These are phyloP conservation scores for Mediolabrus comicus DNA, from an alignment of 108 stramenopile genomes.

Conservation along the genomic window DNA sequence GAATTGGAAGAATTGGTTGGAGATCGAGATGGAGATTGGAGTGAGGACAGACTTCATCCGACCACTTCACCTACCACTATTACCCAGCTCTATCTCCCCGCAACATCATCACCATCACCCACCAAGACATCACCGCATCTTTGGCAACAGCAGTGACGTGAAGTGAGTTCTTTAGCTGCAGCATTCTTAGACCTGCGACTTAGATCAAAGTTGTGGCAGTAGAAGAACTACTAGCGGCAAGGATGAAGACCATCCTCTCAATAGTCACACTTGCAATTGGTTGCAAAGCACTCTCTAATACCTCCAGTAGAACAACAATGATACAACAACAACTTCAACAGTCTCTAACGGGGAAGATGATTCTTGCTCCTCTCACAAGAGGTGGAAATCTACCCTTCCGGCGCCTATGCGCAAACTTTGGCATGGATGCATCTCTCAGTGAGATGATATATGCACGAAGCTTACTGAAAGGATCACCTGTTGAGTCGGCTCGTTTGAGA, in stretches of 20 bases:
- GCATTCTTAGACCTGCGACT: too few relatives aligned
- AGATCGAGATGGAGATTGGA: too few relatives aligned
- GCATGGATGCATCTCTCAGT: slow-evolving; percentile 31
- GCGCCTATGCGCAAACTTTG: slow-evolving; percentile 47
- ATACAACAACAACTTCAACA: background rate
- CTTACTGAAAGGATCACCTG: slow-evolving; percentile 28
- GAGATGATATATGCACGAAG: slow-evolving; percentile 51
- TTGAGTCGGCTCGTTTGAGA: slow-evolving; percentile 42
- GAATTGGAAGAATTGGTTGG: too few relatives aligned
- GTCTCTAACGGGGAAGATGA: slow-evolving; percentile 26
- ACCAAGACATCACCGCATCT: too few relatives aligned
- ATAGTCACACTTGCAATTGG: background rate
- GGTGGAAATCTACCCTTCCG: slow-evolving; percentile 49
- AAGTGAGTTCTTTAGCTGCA: too few relatives aligned
- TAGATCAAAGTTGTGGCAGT: too few relatives aligned
- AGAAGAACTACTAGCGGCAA: too few relatives aligned
- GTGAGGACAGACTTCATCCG: background rate
- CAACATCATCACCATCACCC: background rate
- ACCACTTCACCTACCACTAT: background rate
- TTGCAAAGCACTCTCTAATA: background rate
- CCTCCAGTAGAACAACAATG: background rate
- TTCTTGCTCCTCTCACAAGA: slow-evolving; percentile 42
- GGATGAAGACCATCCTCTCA: background rate
- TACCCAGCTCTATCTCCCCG: background rate
- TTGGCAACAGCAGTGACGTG: too few relatives aligned